Evolutionary conservation across 164 flowering plant genomes (phyloP), one percentile per base, ranked within the genome.

Genomic region (Annona cherimola): DNA sequence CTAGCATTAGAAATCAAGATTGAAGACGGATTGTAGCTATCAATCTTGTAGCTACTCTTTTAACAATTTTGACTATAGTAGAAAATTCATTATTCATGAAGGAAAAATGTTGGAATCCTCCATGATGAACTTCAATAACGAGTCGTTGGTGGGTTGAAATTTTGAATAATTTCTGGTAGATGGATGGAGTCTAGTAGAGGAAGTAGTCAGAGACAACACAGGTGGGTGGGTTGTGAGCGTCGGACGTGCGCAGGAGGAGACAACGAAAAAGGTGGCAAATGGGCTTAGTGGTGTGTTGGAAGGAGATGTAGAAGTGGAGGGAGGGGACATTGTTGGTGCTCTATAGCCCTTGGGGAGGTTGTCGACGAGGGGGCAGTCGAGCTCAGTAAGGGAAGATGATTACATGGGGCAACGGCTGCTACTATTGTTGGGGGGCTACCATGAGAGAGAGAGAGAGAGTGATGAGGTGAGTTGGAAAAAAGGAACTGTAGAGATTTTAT

Each of bases 181-280:
- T 82, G 2, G 45, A 61, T 0, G 76, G 73, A 0, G 88, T 81
- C 81, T 81, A 85, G 0, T 82, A 78, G 0, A 79, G 54, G 72
- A 83, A 81, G 74, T 78, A 76, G 45, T 85, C 83, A 0, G 86
- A 76, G 70, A 85, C 76, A 1, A 85, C 76, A 57, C 84, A 81
- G 19, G 75, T n/a, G 11, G 87, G 84, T 0, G 66, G 79, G n/a
- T 62, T 68, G 11, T 12, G 46, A 3, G 4, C 70, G 50, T 75
- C 69, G 35, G 72, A 59, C 79, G 81, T 69, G 4, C 63, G 54
- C 18, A 18, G 65, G 0, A 81, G 67, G 69, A 74, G 1, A 0
- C 60, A 45, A 1, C 68, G 68, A 55, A 83, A 81, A 1, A 82
- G 83, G 2, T 41, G 12, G 41, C 68, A 65, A 44, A 83, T 80